phyloP scores from a whole-genome alignment of 306 rosid species.

The Purshia tridentata region DNA sequence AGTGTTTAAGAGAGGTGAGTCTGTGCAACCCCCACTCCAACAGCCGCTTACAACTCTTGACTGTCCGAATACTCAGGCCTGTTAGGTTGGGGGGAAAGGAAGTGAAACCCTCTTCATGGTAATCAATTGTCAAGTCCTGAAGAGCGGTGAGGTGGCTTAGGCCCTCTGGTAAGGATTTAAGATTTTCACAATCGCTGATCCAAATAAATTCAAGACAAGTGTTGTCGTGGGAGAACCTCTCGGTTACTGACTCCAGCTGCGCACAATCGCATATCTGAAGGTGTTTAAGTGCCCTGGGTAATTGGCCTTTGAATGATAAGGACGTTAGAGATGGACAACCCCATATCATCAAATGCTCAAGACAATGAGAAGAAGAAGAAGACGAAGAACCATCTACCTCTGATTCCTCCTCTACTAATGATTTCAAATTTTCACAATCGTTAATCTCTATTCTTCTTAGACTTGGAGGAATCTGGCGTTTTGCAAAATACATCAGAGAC shows the following conservation, averaged over 20 bases:
- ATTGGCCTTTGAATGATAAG: slow-evolving; percentile 9
- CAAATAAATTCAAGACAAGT: not conserved
- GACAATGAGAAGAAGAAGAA: not conserved
- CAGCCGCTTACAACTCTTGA: not conserved
- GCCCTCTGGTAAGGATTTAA: slow-evolving; percentile 8
- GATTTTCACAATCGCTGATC: not conserved
- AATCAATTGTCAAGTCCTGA: not conserved
- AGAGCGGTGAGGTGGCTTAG: slow-evolving; percentile 19
- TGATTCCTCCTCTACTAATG: not conserved
- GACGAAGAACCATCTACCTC: not conserved
- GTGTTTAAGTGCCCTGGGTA: slow-evolving; percentile 15
- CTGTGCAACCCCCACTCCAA: slow-evolving; percentile 17
- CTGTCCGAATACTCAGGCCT: not conserved
- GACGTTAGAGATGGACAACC: slow-evolving; percentile 21
- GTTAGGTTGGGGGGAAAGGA: slow-evolving; percentile 24
- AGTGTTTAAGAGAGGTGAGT: slow-evolving; percentile 16
- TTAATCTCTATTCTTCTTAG: not conserved
- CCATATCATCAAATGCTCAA: not conserved
- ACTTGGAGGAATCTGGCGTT: not conserved
- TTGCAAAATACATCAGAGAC: not conserved
- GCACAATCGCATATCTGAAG: slow-evolving; percentile 11
- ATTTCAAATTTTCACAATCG: not conserved
- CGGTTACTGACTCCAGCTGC: slow-evolving; percentile 16
- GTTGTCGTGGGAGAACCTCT: not conserved
- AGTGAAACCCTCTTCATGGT: slow-evolving; percentile 3